Conservation (phyloP, 768 basidiomycete species). For the Leccinum sublutescens region DNA sequence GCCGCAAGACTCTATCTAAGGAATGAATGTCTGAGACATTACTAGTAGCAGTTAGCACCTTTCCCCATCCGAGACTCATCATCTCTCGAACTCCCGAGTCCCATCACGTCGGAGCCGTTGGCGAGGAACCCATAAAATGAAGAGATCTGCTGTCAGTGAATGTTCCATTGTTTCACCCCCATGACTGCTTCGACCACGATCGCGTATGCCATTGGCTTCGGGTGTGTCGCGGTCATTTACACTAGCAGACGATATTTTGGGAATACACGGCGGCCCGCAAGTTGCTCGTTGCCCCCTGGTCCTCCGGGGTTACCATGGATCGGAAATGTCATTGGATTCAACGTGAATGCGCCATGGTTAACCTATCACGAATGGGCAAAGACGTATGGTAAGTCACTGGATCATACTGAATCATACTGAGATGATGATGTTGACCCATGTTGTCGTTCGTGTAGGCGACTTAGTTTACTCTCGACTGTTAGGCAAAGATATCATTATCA, state of each 20-base stretch:
- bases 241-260: not conserved
- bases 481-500: not conserved
- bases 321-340: not conserved
- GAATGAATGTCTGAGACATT: not conserved
- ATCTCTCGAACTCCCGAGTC: not conserved
- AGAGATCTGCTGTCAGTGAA: not conserved
- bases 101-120: not conserved
- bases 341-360: not conserved
- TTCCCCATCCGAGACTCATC: not conserved
- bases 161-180: not conserved
- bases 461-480: not conserved
- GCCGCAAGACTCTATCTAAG: not conserved
- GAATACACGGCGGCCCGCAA: not conserved
- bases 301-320: slow-evolving; percentile 1
- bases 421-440: not conserved
- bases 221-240: not conserved
- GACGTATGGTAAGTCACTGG: not conserved
- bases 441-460: not conserved
- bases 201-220: not conserved
- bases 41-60: not conserved
- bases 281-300: not conserved
- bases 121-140: not conserved
- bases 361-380: not conserved
- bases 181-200: not conserved
- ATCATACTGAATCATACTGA: not conserved